A percentile compares a stretch with the other conserved stretches of the same genome.
Evolutionary conservation across 2,329 filamentous ascomycete species (phyloP).

Genomic region (Magnaporthiopsis rhizophila): DNA sequence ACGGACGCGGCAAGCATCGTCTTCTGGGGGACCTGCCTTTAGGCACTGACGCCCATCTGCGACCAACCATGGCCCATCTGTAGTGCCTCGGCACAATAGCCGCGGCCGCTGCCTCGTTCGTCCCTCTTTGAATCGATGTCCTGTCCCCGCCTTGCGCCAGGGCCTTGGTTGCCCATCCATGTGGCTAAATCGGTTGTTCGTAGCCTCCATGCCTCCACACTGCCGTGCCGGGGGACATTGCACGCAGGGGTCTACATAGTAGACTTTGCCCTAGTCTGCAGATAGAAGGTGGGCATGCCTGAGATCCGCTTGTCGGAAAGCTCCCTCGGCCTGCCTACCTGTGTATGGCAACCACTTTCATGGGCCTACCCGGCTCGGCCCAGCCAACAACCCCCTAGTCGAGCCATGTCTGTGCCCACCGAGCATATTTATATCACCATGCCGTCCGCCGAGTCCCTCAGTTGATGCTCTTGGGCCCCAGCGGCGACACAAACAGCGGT

Average conservation of each 20-base stretch:
- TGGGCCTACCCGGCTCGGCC: neutral
- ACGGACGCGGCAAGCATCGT: neutral
- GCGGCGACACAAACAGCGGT: neutral
- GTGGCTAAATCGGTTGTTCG: neutral
- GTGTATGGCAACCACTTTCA: neutral
- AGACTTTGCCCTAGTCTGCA: neutral
- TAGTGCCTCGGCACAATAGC: neutral
- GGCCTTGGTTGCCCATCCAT: neutral
- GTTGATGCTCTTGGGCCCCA: neutral
- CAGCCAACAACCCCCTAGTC: neutral
- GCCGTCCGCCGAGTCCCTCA: neutral
- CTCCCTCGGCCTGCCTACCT: too few relatives aligned
- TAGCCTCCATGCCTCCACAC: neutral
- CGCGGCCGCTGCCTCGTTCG: neutral
- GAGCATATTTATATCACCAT: neutral
- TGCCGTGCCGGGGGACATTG: neutral
- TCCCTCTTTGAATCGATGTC: neutral
- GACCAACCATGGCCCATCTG: too few relatives aligned
- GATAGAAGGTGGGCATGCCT: neutral
- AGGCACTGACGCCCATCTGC: too few relatives aligned
- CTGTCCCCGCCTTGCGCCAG: neutral
- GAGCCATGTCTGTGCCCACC: too few relatives aligned
- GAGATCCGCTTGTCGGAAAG: too few relatives aligned
- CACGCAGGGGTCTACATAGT: neutral
- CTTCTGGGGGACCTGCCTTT: neutral